Evolutionary conservation across 495 filamentous ascomycete species (phyloP).

Genomic region (Xylaria telfairii): DNA sequence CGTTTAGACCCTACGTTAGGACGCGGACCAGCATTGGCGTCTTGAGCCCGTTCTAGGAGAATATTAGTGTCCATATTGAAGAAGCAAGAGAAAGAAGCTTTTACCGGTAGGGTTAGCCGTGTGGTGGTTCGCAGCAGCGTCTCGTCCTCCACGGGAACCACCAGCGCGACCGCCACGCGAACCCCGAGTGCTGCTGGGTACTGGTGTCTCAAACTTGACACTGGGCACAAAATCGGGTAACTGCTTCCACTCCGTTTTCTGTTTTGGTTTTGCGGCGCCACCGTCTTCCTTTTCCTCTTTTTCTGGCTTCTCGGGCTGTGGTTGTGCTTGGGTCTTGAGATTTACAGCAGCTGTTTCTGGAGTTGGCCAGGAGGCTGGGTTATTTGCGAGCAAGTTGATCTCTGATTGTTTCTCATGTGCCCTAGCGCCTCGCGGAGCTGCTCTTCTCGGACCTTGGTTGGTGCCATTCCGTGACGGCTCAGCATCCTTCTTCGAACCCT

Average conservation of each 20-base stretch:
- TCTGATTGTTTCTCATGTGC: slow-evolving; percentile 55
- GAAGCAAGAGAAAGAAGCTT: slow-evolving; percentile 10
- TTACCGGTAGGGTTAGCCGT: slow-evolving; percentile 26
- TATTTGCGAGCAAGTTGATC: slow-evolving; percentile 63
- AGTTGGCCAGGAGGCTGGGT: slow-evolving; percentile 86
- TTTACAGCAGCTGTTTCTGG: slow-evolving; percentile 77
- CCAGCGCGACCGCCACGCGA: slow-evolving; percentile 61
- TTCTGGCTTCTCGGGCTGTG: slow-evolving; percentile 67
- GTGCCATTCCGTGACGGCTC: slow-evolving; percentile 56
- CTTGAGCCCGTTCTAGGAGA: slow-evolving; percentile 33
- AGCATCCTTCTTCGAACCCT: slow-evolving; percentile 56
- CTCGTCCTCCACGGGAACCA: slow-evolving; percentile 61
- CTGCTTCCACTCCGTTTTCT: slow-evolving; percentile 75
- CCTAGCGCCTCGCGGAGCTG: slow-evolving; percentile 54
- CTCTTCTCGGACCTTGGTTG: slow-evolving; percentile 48
- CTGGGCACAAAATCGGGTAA: slow-evolving; percentile 72
- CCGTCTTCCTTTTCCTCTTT: slow-evolving; percentile 71
- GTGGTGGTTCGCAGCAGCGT: slow-evolving; percentile 42
- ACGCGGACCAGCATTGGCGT: slow-evolving; percentile 25
- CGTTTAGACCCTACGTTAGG: slow-evolving; percentile 48
- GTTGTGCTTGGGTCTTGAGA: slow-evolving; percentile 37
- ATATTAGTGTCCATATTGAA: slow-evolving; percentile 20
- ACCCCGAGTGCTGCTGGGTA: slow-evolving; percentile 66
- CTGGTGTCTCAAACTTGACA: slow-evolving; percentile 80
- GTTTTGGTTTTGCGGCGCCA: slow-evolving; percentile 58